phyloP scores from a whole-genome alignment of 2,329 filamentous ascomycete species.

The Ophiostoma sp. region DNA sequence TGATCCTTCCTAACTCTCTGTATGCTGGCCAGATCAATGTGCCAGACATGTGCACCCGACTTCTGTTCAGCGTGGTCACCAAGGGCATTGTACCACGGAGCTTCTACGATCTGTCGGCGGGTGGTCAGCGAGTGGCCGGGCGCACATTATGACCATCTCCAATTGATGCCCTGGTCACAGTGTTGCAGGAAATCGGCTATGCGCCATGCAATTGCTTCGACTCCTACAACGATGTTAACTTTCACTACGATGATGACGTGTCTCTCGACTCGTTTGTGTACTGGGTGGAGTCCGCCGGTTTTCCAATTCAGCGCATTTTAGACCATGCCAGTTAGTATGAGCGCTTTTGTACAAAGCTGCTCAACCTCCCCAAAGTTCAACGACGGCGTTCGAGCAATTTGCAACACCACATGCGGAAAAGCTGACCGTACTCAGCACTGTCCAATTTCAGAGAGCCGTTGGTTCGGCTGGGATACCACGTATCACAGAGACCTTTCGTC shows the following conservation, averaged over 20 bases:
- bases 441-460: background rate
- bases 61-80: background rate
- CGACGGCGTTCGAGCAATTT: background rate
- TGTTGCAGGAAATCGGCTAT: background rate
- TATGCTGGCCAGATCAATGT: background rate
- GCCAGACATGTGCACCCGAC: background rate
- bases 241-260: background rate
- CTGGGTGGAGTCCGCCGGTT: background rate
- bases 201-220: background rate
- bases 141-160: background rate
- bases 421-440: background rate
- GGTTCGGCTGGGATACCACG: background rate
- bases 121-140: background rate
- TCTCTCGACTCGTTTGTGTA: background rate
- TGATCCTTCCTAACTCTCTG: background rate
- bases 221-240: background rate
- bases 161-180: background rate
- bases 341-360: background rate
- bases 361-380: background rate
- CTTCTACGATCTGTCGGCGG: background rate
- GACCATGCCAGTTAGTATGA: background rate
- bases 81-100: background rate
- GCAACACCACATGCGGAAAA: background rate
- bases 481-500: background rate
- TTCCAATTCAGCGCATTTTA: background rate